Base-by-base conservation (phyloP, 768 basidiomycete species). In the Punctularia strigosozonata region DNA sequence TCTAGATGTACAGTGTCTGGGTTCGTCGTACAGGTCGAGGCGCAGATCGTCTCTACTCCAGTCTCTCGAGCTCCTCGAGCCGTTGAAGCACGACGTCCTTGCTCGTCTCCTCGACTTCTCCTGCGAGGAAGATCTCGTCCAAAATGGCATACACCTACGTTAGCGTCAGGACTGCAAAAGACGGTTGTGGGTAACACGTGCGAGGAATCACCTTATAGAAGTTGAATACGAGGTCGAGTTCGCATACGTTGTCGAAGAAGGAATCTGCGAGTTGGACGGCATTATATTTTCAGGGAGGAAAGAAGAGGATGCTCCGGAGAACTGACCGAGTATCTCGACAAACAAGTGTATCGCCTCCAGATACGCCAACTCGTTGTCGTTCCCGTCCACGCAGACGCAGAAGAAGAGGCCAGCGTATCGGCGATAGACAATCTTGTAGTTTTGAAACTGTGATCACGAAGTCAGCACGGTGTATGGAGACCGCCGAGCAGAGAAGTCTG, bases 241-340 rank as follows among this genome's bases (percentile, higher is more conserved):
- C 92, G 63, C 95, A 97, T 2, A 99, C 95, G 49, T 99, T 98
- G 55, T 97, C 91, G 52, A 99, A 99, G 68, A 98, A 99, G 0
- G 91, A 79, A 56, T 98, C 94, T 95, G 42, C 40, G 41, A 21
- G 18, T 37, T 10, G 41, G 8, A 17, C n/a, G 12, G 20, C 38
- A 22, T 48, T 6, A 19, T 41, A 31, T 12, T 3, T 25, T 23
- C 15, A 31, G 17, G 3, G 38, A 17, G 26, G 7, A 37, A 36
- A n/a, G 36, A 31, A 31, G 14, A 39, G 5, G 22, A 34, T 18
- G 17, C 36, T 24, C 25, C 22, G 20, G 28, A 24, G 15, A 25
- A 56, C 83, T 36, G 40, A 94, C 94, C 94, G 15, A 99, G 71
- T 18, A 99, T 81, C 56, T 99, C 95, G 19, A 99, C 95, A 54